Evolutionary conservation across 208 protist genomes (phyloP).

Genomic region (Leptomonas seymouri): DNA sequence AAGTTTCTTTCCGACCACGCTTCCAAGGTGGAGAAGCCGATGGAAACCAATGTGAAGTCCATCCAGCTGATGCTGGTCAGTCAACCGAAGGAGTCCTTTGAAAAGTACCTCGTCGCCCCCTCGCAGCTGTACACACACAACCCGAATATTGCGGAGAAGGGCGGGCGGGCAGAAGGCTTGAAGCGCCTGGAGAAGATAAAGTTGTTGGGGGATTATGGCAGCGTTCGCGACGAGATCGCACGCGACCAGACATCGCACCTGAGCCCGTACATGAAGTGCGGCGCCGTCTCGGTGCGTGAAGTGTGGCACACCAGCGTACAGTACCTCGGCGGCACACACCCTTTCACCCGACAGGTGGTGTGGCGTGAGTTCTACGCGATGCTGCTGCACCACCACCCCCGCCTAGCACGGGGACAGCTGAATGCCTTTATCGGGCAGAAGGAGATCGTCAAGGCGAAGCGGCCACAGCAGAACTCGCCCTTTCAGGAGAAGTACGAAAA

Average conservation of each 20-base stretch:
- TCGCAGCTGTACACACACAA: conserved; percentile 29
- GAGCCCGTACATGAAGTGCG: conserved; percentile 83
- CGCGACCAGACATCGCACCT: conserved; percentile 69
- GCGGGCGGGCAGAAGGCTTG: conserved; percentile 55
- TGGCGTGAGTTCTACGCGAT: conserved; percentile 84
- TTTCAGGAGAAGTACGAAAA: conserved; percentile 60
- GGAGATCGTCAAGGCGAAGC: conserved; percentile 16
- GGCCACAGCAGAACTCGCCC: conserved; percentile 50
- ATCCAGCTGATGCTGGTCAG: conserved; percentile 29
- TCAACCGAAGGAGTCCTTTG: conserved; percentile 25
- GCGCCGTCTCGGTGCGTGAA: conserved; percentile 72
- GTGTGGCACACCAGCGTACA: conserved; percentile 43
- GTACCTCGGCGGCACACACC: conserved; percentile 42
- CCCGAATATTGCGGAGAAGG: conserved; percentile 37
- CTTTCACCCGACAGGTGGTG: conserved; percentile 63
- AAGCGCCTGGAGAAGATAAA: conserved; percentile 34
- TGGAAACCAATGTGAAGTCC: conserved; percentile 19
- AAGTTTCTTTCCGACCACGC: conserved; percentile 46
- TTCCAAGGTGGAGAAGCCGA: conserved; percentile 28
- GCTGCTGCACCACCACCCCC: conserved; percentile 59
- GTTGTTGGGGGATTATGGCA: conserved; percentile 40
- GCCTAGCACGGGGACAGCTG: conserved; percentile 60
- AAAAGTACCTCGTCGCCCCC: conserved; percentile 26
- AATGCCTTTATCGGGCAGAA: conserved; percentile 31
- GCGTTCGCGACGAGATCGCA: conserved; percentile 52